These are phyloP conservation scores for Ustilago shanxiensis DNA, from an alignment of 1,284 basidiomycete genomes.

Conservation along the genomic window DNA sequence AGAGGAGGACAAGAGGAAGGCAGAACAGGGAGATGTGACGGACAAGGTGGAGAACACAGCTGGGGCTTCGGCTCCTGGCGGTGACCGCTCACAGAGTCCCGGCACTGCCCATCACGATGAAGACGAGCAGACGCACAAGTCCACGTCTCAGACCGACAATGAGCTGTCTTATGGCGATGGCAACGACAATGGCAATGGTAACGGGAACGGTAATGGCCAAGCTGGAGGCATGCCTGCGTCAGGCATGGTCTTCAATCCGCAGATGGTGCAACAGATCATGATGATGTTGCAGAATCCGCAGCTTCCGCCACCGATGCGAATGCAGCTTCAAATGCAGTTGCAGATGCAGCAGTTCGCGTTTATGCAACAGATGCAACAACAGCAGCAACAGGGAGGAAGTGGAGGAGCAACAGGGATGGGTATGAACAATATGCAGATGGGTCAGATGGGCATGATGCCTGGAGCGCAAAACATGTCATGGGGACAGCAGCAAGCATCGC, in stretches of 20 bases:
- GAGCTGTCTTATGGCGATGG: conserved; percentile 32
- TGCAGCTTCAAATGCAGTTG: conserved; percentile 69
- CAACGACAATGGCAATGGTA: conserved; percentile 11
- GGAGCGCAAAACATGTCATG: conserved; percentile 31
- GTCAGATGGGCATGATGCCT: conserved; percentile 28
- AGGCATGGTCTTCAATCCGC: conserved; percentile 58
- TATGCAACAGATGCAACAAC: conserved; percentile 58
- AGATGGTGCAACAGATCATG: conserved; percentile 65
- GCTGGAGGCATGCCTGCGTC: conserved; percentile 10
- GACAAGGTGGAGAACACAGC: conserved; percentile 27
- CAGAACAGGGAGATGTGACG: conserved; percentile 23
- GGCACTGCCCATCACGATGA: conserved; percentile 30
- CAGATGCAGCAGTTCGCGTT: conserved; percentile 66
- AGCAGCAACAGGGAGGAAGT: conserved; percentile 17
- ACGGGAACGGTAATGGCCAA: conserved; percentile 10
- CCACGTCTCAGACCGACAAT: conserved; percentile 22
- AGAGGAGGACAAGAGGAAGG: conserved; percentile 47
- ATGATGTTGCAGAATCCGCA: conserved; percentile 67
- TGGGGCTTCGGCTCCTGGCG: conserved; percentile 15
- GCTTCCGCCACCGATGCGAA: conserved; percentile 65
- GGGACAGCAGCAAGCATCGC: conserved; percentile 37
- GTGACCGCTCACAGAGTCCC: conserved; percentile 22
- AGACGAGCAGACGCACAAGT: conserved; percentile 47
- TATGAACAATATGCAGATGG: conserved; percentile 28
- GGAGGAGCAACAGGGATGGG: conserved; percentile 6